phyloP scores from a whole-genome alignment of 352 stramenopile species.

The Phytophthora brassicae region DNA sequence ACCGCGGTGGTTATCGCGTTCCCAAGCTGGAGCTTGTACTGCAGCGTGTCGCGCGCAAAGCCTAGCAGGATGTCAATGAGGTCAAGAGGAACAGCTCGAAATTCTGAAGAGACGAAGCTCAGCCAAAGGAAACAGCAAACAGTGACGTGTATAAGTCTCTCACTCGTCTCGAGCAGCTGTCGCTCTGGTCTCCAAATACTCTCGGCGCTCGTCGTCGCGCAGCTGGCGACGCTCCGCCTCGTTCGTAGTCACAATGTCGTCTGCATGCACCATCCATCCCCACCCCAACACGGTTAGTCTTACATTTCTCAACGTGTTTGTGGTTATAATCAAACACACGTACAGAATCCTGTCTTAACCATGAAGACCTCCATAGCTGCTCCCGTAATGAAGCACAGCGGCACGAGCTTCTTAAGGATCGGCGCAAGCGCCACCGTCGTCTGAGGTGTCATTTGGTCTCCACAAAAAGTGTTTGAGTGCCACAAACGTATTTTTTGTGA shows the following conservation, averaged over 20 bases:
- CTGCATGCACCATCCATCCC: conserved; percentile 41
- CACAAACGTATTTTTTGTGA: neutral
- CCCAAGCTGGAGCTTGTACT: conserved; percentile 75
- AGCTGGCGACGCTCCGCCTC: conserved; percentile 74
- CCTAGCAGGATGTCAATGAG: conserved; percentile 15
- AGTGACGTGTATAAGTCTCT: conserved; percentile 31
- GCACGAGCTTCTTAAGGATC: conserved; percentile 84
- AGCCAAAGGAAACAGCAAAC: conserved; percentile 24
- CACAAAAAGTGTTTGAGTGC: neutral
- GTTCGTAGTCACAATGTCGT: conserved; percentile 81
- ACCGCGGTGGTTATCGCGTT: conserved; percentile 56
- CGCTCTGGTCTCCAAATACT: conserved; percentile 39
- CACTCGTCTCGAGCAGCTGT: conserved; percentile 23
- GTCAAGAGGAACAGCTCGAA: neutral
- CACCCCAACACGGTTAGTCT: conserved; percentile 13
- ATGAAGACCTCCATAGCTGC: conserved; percentile 88
- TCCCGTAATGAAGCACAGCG: conserved; percentile 82
- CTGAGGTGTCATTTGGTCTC: conserved; percentile 24
- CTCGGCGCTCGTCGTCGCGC: conserved; percentile 53
- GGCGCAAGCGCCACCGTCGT: conserved; percentile 56
- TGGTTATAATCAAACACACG: conserved; percentile 13
- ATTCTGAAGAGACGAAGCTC: conserved; percentile 20
- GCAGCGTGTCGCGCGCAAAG: conserved; percentile 39
- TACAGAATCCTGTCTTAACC: conserved; percentile 90
- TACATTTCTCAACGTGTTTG: neutral